Conservation (phyloP, 2,329 filamentous ascomycete genomes). For the Thielaviopsis ethacetica region DNA sequence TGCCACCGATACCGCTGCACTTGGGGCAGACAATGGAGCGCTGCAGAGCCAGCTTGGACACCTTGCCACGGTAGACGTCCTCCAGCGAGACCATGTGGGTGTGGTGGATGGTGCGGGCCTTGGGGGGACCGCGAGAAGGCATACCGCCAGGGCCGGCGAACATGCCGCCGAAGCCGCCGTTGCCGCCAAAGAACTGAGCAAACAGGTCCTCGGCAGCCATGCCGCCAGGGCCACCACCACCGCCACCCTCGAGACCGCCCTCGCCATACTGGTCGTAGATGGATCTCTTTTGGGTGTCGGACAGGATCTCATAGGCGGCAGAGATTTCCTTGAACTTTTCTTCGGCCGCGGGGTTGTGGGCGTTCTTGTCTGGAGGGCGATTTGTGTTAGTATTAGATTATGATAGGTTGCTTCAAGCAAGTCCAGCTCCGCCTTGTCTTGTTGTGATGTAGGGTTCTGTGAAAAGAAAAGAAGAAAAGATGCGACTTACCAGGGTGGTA, state of each 20-base stretch:
- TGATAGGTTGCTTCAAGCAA: neutral
- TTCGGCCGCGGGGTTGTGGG: slow-evolving; percentile 78
- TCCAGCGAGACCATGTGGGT: slow-evolving; percentile 96
- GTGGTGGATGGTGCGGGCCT: slow-evolving; percentile 94
- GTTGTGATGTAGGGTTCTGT: neutral
- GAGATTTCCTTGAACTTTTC: slow-evolving; percentile 98
- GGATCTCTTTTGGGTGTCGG: slow-evolving; percentile 76
- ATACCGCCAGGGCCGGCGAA: slow-evolving; percentile 69
- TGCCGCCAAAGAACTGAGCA: slow-evolving; percentile 81
- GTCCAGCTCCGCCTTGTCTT: neutral
- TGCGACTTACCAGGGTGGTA: slow-evolving; percentile 59
- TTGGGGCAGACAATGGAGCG: slow-evolving; percentile 94
- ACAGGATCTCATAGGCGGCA: slow-evolving; percentile 88
- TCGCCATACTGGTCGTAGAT: slow-evolving; percentile 97
- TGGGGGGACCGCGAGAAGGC: slow-evolving; percentile 61
- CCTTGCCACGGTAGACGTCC: slow-evolving; percentile 95
- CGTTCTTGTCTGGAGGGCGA: slow-evolving; percentile 66
- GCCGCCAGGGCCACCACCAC: slow-evolving; percentile 60
- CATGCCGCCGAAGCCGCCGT: slow-evolving; percentile 39
- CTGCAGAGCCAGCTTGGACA: slow-evolving; percentile 92
- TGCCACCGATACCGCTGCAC: slow-evolving; percentile 86
- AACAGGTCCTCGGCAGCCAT: slow-evolving; percentile 96
- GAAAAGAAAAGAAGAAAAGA: neutral
- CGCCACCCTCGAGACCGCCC: slow-evolving; percentile 63
- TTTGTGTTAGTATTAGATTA: slow-evolving; percentile 11